These are phyloP conservation scores for Gynandropsis gynandra DNA, from an alignment of 345 rosid genomes.

Conservation along the genomic window DNA sequence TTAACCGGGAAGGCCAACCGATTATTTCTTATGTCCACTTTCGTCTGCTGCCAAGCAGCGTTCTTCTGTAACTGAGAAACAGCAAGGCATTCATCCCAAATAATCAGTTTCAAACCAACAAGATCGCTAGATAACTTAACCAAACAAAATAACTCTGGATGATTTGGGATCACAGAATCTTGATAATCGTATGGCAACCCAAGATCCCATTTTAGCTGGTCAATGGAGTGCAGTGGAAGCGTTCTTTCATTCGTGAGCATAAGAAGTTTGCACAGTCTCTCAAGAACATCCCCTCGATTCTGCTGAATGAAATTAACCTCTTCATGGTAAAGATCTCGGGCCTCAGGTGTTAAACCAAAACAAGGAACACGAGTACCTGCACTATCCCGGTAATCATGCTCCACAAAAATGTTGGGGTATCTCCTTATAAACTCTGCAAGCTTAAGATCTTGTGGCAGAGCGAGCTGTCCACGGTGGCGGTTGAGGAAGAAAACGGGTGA, in stretches of 20 bases:
- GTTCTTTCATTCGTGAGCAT: conserved; percentile 58
- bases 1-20: conserved; percentile 54
- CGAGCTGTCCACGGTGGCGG: conserved; percentile 54
- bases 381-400: conserved; percentile 45
- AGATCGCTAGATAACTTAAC: conserved; percentile 46
- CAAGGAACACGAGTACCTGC: conserved; percentile 75
- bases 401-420: conserved; percentile 56
- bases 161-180: conserved; percentile 32
- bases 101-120: conserved; percentile 44
- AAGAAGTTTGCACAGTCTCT: conserved; percentile 58
- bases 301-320: conserved; percentile 26
- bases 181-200: conserved; percentile 70
- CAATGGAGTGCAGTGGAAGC: conserved; percentile 64
- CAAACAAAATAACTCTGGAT: conserved; percentile 42
- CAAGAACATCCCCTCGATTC: conserved; percentile 31
- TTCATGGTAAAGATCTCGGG: conserved; percentile 35
- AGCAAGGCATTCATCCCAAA: conserved; percentile 54
- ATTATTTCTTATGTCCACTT: conserved; percentile 21
- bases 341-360: conserved; percentile 56
- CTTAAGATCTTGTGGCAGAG: conserved; percentile 54
- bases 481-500: conserved; percentile 49
- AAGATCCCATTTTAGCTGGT: conserved; percentile 79
- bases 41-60: conserved; percentile 26
- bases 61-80: conserved; percentile 47
- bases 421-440: conserved; percentile 56